Conservation (phyloP, 1,139 yeast genomes). For the Scheffersomyces parashehatae region DNA sequence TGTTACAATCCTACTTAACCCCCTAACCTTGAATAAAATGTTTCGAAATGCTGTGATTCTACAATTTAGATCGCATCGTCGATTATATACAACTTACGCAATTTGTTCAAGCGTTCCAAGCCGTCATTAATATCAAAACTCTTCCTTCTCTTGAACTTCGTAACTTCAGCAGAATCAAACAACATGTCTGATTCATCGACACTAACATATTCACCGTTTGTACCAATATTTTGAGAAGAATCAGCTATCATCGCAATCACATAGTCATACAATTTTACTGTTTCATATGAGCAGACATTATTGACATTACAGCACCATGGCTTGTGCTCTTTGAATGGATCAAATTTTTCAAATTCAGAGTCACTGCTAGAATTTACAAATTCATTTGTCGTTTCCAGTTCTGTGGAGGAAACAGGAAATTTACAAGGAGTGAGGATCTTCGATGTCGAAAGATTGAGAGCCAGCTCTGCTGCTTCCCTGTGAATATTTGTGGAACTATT, state of each 20-base stretch:
- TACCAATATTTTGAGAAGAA: conserved; percentile 24
- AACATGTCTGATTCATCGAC: conserved; percentile 14
- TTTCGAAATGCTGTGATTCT: too few species aligned
- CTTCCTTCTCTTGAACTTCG: conserved; percentile 16
- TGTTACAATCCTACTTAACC: too few species aligned
- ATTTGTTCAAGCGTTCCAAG: conserved; percentile 32
- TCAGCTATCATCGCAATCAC: conserved; percentile 22
- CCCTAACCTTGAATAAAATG: too few species aligned
- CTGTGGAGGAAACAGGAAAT: conserved; percentile 21
- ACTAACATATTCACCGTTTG: conserved; percentile 24
- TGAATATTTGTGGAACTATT: background rate
- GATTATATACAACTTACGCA: conserved; percentile 34
- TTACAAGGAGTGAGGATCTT: conserved; percentile 34
- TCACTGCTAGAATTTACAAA: conserved; percentile 16
- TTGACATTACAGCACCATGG: conserved; percentile 34
- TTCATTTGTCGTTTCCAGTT: conserved; percentile 6
- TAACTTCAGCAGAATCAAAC: conserved; percentile 11
- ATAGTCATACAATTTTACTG: conserved; percentile 18
- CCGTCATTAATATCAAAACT: conserved; percentile 36
- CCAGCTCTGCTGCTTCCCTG: background rate
- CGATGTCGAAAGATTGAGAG: conserved; percentile 19
- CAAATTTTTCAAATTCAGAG: conserved; percentile 14
- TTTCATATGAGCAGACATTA: conserved; percentile 12
- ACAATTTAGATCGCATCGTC: conserved; percentile 14
- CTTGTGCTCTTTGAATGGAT: conserved; percentile 33